Percentiles rank a stretch among this genome's conserved stretches.
Conservation (phyloP, 1,139 yeast genomes). For the Pichia sp. region DNA sequence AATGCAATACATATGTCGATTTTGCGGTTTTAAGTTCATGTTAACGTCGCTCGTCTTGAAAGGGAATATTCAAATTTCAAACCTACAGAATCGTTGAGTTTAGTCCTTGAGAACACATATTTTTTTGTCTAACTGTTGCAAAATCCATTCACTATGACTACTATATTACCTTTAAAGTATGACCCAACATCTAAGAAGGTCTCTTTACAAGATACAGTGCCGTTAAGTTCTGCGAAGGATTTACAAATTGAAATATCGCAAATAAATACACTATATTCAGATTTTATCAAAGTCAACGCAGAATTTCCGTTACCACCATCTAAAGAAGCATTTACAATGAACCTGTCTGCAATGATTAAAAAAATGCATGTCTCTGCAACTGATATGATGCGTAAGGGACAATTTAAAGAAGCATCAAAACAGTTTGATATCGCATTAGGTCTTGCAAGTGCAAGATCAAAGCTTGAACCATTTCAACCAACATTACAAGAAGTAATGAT, state of each 20-base stretch:
- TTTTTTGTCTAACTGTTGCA: not conserved
- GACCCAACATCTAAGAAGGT: conserved; percentile 27
- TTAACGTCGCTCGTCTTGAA: not conserved
- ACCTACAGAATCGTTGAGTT: not conserved
- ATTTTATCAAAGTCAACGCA: conserved; percentile 50
- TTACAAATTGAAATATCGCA: conserved; percentile 49
- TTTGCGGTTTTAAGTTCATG: not conserved
- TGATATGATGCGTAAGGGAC: conserved; percentile 52
- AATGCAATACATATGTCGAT: not conserved
- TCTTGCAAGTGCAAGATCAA: conserved; percentile 69
- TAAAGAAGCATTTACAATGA: conserved; percentile 46
- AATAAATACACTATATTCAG: conserved; percentile 56
- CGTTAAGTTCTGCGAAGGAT: conserved; percentile 25
- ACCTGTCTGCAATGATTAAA: conserved; percentile 58
- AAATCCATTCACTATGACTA: conserved; percentile 8
- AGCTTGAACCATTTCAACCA: conserved; percentile 79
- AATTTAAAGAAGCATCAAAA: conserved; percentile 65
- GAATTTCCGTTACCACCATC: conserved; percentile 70
- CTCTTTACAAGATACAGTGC: conserved; percentile 18
- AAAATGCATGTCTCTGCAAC: conserved; percentile 73
- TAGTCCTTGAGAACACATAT: not conserved
- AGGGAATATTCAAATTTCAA: too few species aligned
- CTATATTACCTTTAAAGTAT: conserved; percentile 26
- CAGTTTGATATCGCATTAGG: conserved; percentile 74
- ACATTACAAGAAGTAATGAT: conserved; percentile 71